Evolutionary conservation across 345 rosid genomes (phyloP), one percentile per base, ranked within the genome.

Genomic region (Boechera divaricarpa): DNA sequence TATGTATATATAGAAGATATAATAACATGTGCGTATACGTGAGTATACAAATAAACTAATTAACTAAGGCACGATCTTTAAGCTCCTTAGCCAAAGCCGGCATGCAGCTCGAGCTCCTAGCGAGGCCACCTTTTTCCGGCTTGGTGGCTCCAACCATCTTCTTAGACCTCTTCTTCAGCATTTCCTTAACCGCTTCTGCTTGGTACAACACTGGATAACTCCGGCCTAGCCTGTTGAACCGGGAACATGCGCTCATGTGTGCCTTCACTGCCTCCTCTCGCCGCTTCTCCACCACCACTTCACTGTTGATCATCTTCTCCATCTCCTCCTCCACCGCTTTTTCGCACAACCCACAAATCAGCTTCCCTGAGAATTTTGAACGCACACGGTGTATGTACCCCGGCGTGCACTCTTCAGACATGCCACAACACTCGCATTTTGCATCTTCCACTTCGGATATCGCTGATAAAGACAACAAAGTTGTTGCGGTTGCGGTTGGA

Each of bases 391-490:
- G 80, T 11, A 86, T 79, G 73, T 91, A 94, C 83, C 89, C 93
- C 0, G 83, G 77, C 9, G 98, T 90, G 80, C 89, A 94, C 83
- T 91, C 97, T 82, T 94, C 96, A 5, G 87, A 87, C 94, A 94
- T 83, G 60, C 96, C 97, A 65, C 98, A 94, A 62, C 98, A 91
- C 84, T 94, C 97, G 39, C 98, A 91, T 77, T 86, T 87, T 8
- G 90, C 94, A 63, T 91, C 92, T 77, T 85, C 90, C 3, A 87
- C 86, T 81, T 91, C 97, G 0, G 90, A 67, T 54, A 90, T 87
- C 1, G 88, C 69, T 7, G 85, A 59, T 33, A 83, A 83, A 32
- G 63, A 62, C 29, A 33, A 61, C 5, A 77, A 35, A 26, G 70
- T 63, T 68, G 79, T 69, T 48, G 82, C 16, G 10, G 80, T 61